A percentile compares a stretch with the other conserved stretches of the same genome.
phyloP scores from a whole-genome alignment of 371 early-diverging fungal genomes.

The Fennellomyces sp. region DNA sequence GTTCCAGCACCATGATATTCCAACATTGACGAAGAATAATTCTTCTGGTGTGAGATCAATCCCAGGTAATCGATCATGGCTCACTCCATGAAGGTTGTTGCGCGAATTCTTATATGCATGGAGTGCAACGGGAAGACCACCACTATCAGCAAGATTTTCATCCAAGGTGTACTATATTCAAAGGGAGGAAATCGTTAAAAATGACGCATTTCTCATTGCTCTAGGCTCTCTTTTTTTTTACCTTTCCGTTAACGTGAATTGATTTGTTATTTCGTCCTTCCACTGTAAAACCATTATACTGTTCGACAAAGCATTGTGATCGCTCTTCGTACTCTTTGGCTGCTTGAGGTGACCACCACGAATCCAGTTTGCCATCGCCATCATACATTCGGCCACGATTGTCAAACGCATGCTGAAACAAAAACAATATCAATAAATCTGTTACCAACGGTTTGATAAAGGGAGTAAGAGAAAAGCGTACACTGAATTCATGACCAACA shows the following conservation, averaged over 20 bases:
- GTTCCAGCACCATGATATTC: conserved; percentile 51
- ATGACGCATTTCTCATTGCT: too few species aligned
- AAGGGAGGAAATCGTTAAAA: too few species aligned
- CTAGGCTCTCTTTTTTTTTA: conserved; percentile 33
- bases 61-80: conserved; percentile 40
- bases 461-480: conserved; percentile 27
- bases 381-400: conserved; percentile 60
- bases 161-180: conserved; percentile 64
- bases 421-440: too few species aligned
- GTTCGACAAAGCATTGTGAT: conserved; percentile 65
- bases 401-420: conserved; percentile 60
- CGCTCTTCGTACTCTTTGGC: conserved; percentile 45
- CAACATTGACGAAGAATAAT: conserved; percentile 54
- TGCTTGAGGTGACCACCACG: conserved; percentile 72
- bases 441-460: not conserved
- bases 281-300: conserved; percentile 56
- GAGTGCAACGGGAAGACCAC: conserved; percentile 56
- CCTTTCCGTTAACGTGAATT: conserved; percentile 52
- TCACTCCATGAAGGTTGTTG: too few species aligned
- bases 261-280: conserved; percentile 23
- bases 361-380: conserved; percentile 30
- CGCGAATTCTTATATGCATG: conserved; percentile 26
- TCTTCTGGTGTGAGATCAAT: conserved; percentile 53
- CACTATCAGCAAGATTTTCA: conserved; percentile 82
- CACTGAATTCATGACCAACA: conserved; percentile 67